Evolutionary conservation across 1,284 basidiomycete genomes (phyloP).

Genomic region (Trichosporon ovoides): DNA sequence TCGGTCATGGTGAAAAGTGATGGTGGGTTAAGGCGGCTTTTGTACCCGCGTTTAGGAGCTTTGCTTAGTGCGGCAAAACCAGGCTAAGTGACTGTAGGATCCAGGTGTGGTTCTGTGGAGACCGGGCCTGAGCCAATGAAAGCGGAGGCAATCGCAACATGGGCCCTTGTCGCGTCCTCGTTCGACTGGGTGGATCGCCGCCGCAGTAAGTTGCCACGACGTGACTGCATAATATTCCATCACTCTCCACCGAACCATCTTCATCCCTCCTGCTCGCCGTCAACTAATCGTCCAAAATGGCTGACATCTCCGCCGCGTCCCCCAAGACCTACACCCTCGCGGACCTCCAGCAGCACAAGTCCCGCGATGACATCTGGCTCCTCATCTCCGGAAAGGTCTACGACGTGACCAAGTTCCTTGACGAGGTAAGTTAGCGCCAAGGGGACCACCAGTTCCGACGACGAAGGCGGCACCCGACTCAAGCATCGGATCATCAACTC

Average conservation of each 20-base stretch:
- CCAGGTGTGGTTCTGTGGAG: too few species aligned
- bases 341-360: conserved; percentile 67
- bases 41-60: not conserved
- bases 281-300: not conserved
- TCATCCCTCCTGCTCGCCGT: not conserved
- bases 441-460: not conserved
- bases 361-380: conserved; percentile 69
- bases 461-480: too few species aligned
- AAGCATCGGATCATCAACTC: too few species aligned
- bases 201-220: conserved; percentile 1
- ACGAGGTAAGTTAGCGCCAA: conserved; percentile 64
- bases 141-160: not conserved
- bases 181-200: not conserved
- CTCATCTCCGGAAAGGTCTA: conserved; percentile 88
- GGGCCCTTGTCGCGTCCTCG: not conserved
- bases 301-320: conserved; percentile 1
- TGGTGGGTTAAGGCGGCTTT: not conserved
- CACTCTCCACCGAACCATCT: not conserved
- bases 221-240: not conserved
- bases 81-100: too few species aligned
- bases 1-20: not conserved
- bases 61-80: not conserved
- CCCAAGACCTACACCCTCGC: conserved; percentile 59
- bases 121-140: not conserved
- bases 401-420: conserved; percentile 87